Conservation (phyloP, 768 basidiomycete species). For the Termitomyces sp. region DNA sequence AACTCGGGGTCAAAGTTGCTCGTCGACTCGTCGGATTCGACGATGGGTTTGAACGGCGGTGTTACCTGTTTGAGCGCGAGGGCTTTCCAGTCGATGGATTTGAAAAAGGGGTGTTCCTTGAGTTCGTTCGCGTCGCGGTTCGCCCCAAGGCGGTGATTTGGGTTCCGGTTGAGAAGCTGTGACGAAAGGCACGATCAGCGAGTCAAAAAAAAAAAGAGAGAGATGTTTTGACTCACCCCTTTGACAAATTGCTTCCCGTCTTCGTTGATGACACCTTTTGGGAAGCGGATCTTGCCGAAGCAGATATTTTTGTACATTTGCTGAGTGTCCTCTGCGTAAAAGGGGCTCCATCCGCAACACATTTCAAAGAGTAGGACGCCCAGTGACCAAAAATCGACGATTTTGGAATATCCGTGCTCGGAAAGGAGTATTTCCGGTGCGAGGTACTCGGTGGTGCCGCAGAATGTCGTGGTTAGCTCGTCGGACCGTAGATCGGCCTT, state of each 20-base stretch:
- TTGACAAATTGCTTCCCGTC: conserved; percentile 99
- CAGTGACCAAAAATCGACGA: conserved; percentile 97
- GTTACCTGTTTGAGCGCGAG: conserved; percentile 85
- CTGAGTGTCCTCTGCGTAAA: conserved; percentile 98
- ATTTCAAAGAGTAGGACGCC: conserved; percentile 98
- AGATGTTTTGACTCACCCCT: conserved; percentile 57
- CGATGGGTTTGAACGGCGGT: conserved; percentile 96
- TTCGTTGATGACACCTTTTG: conserved; percentile 93
- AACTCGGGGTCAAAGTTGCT: conserved; percentile 98
- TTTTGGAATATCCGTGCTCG: conserved; percentile 96
- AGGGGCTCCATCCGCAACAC: conserved; percentile 99
- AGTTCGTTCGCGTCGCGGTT: conserved; percentile 87
- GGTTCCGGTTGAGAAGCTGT: conserved; percentile 95
- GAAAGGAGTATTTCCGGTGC: conserved; percentile 98
- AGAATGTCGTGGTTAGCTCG: conserved; percentile 98
- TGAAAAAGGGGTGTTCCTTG: conserved; percentile 95
- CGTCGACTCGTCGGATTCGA: conserved; percentile 98
- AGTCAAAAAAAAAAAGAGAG: background rate
- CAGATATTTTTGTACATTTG: conserved; percentile 99
- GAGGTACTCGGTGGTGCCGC: conserved; percentile 97
- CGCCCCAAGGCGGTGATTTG: conserved; percentile 94
- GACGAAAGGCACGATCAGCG: background rate
- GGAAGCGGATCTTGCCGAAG: conserved; percentile 98
- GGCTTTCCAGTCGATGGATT: conserved; percentile 85
- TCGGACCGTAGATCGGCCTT: conserved; percentile 92